phyloP scores from a whole-genome alignment of 805 yeast species.

The Ogataea populi-albae region DNA sequence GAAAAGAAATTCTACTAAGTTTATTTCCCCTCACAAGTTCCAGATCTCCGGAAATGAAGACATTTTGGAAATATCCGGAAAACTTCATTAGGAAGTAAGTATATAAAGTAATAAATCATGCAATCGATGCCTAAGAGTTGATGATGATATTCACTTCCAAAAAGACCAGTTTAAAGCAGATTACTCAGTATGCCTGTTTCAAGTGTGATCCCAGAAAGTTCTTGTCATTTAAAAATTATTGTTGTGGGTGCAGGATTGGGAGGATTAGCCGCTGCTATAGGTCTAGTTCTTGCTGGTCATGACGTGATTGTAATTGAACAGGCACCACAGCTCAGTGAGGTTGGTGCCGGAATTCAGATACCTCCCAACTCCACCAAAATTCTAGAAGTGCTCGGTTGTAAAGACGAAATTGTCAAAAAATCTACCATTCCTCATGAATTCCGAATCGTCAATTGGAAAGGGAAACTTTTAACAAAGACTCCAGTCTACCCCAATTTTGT shows the following conservation, averaged over 20 bases:
- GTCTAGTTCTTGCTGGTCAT: slow-evolving; percentile 8
- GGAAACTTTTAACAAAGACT: slow-evolving; percentile 9
- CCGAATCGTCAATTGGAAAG: slow-evolving; percentile 14
- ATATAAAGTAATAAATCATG: too few species aligned
- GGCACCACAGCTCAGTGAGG: slow-evolving; percentile 7
- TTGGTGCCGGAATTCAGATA: slow-evolving; percentile 13
- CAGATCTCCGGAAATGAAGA: too few species aligned
- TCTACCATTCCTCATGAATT: slow-evolving; percentile 14
- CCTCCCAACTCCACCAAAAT: slow-evolving; percentile 17
- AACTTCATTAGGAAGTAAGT: too few species aligned
- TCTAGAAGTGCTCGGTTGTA: slow-evolving; percentile 14
- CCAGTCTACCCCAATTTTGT: slow-evolving; percentile 13
- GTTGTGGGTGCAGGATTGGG: slow-evolving; percentile 13
- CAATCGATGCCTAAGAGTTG: too few species aligned
- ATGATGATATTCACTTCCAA: too few species aligned
- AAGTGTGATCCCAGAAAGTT: slow-evolving; percentile 6
- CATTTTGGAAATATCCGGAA: too few species aligned
- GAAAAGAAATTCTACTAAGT: too few species aligned
- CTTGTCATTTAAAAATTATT: slow-evolving; percentile 7
- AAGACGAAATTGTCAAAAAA: slow-evolving; percentile 4
- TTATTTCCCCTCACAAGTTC: too few species aligned
- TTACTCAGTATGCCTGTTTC: slow-evolving; percentile 7
- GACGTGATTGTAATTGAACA: slow-evolving; percentile 10
- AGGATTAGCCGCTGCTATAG: slow-evolving; percentile 10
- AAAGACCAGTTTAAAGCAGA: too few species aligned